Conservation (phyloP, 2,329 filamentous ascomycete species). For the Sarocladium kiliense region DNA sequence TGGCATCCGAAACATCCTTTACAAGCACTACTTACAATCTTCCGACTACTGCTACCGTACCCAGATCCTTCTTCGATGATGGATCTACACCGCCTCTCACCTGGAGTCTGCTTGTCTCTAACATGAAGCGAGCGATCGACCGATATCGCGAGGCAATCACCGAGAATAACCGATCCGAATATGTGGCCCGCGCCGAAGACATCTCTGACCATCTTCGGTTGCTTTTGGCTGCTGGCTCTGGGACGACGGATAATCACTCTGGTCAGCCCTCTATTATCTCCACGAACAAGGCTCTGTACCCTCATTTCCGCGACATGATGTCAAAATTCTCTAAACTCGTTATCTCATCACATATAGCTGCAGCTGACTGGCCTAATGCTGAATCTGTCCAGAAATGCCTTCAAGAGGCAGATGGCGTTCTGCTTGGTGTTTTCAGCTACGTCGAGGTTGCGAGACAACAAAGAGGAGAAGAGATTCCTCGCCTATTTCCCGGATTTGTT, state of each 20-base stretch:
- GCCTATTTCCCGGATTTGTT: slow-evolving; percentile 91
- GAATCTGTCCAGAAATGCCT: slow-evolving; percentile 94
- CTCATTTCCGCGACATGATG: slow-evolving; percentile 99
- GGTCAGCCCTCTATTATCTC: slow-evolving; percentile 99
- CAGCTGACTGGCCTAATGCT: slow-evolving; percentile 89
- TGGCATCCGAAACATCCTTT: slow-evolving; percentile 57
- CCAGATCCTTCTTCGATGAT: slow-evolving; percentile 87
- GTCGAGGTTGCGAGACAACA: slow-evolving; percentile 94
- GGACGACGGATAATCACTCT: slow-evolving; percentile 97
- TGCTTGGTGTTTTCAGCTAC: slow-evolving; percentile 91
- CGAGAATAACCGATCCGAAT: slow-evolving; percentile 78
- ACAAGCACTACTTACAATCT: slow-evolving; percentile 53
- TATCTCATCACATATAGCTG: slow-evolving; percentile 94
- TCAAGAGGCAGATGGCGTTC: slow-evolving; percentile 93
- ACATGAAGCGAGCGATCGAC: slow-evolving; percentile 89
- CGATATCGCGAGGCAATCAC: slow-evolving; percentile 86
- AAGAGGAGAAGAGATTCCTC: slow-evolving; percentile 84
- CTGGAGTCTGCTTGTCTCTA: slow-evolving; percentile 84
- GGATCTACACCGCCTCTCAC: slow-evolving; percentile 73
- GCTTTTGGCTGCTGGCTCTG: slow-evolving; percentile 89
- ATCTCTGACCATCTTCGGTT: slow-evolving; percentile 94
- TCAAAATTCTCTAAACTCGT: slow-evolving; percentile 99
- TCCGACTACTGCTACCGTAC: slow-evolving; percentile 56
- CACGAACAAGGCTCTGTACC: slow-evolving; percentile 93
- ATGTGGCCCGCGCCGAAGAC: slow-evolving; percentile 91